Base-by-base conservation (phyloP, 805 yeast species). In the Diddensiella transvaalensis region DNA sequence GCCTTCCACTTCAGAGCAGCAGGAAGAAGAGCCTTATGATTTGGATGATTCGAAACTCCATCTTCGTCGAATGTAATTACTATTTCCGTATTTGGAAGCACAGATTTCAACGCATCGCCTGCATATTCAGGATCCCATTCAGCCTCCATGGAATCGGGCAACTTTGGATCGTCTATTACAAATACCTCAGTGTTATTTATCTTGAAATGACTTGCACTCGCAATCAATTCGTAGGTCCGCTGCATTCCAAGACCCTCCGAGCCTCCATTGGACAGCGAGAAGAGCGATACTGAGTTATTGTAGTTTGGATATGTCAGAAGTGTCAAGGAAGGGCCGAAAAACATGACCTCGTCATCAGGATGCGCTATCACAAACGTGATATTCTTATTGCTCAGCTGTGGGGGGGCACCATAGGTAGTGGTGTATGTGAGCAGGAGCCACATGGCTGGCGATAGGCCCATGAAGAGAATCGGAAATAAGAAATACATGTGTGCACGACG, bases 341-440 rank as follows among this genome's bases (percentile, higher is more conserved):
- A 93, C 99, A 93, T 93, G 44, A 88, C 90, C 67, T 93, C 99
- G 65, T 93, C 99, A 66, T 93, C 99, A 0, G 99, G 99, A 66
- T 93, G 99, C 0, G 96, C 96, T 36, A 89, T 82, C 10, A 91
- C 68, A 40, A 83, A 69, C 23, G 65, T 51, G 26, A 67, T 49
- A 18, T 58, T 47, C 44, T 55, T 51, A 50, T 51, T 51, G 33
- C 40, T n/a, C 38, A 62, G 58, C 30, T 38, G 49, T 11, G 15
- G 18, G 2, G 55, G 52, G 17, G 48, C 47, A 8, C 42, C 44
- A 19, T 35, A 40, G 3, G 56, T 54, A 22, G 48, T 40, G 17
- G 37, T 33, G 13, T 36, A 19, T 18, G 47, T 22, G 21, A 54
- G 17, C 18, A 43, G 15, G 19, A 30, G n/a, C 56, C 58, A 51